A percentile compares a stretch with the other conserved stretches of the same genome.
These are phyloP conservation scores for Hirschfeldia incana DNA, from an alignment of 345 rosid genomes.

Conservation along the genomic window DNA sequence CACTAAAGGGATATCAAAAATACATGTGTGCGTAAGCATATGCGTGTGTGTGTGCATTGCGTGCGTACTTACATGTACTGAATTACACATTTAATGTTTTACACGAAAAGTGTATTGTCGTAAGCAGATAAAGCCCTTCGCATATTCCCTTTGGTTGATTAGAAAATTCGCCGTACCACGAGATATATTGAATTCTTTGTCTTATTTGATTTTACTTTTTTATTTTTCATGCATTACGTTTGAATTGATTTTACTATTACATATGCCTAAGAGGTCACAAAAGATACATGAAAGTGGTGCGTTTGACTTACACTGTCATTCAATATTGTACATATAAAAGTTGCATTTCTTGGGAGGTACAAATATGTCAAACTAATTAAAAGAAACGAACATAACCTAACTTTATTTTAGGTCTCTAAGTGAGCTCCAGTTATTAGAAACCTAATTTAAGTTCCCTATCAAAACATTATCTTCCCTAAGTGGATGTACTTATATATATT, in stretches of 20 bases:
- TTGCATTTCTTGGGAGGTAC: conserved; percentile 11
- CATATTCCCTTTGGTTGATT: conserved; percentile 19
- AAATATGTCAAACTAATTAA: conserved; percentile 14
- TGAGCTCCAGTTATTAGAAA: conserved; percentile 32
- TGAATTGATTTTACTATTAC: conserved; percentile 2
- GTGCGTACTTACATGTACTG: neutral
- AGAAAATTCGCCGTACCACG: conserved; percentile 4
- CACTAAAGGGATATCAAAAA: conserved; percentile 12
- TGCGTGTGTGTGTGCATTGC: neutral
- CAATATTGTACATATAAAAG: conserved; percentile 8
- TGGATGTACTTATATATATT: conserved; percentile 37
- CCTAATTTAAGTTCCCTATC: conserved; percentile 30
- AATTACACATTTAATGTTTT: conserved; percentile 6
- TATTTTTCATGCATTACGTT: neutral
- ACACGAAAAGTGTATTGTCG: conserved; percentile 27
- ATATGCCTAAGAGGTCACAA: conserved; percentile 27
- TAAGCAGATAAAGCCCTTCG: conserved; percentile 23
- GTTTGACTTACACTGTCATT: conserved; percentile 28
- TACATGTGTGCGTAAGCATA: neutral
- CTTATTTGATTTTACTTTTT: neutral
- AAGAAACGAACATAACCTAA: conserved; percentile 37
- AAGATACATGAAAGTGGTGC: conserved; percentile 13
- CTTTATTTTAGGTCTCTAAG: conserved; percentile 40
- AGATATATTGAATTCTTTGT: neutral
- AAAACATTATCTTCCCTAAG: conserved; percentile 38